Conservation (phyloP, 768 basidiomycete genomes). For the Tricholoma bakamatsutake region DNA sequence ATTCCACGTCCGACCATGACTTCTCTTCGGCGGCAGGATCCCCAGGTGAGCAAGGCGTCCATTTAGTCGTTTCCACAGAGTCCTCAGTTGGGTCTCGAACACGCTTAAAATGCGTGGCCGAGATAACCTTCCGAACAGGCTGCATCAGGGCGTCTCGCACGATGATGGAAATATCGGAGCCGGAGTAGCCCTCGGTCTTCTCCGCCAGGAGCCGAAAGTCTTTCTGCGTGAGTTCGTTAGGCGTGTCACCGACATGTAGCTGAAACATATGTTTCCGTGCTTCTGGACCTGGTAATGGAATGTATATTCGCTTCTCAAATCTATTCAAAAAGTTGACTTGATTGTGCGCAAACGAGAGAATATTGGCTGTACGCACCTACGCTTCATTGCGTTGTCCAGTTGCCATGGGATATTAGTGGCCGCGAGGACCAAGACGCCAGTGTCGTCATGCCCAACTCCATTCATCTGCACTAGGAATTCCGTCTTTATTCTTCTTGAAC, state of each 20-base stretch:
- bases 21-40: conserved; percentile 82
- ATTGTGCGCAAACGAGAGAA: neutral
- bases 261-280: conserved; percentile 95
- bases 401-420: conserved; percentile 99
- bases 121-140: conserved; percentile 92
- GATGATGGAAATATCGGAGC: conserved; percentile 90
- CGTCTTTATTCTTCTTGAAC: conserved; percentile 95
- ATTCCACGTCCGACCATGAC: conserved; percentile 82
- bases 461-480: conserved; percentile 99
- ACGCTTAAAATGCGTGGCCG: conserved; percentile 90
- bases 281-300: conserved; percentile 90
- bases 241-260: conserved; percentile 90
- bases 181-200: conserved; percentile 89
- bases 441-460: conserved; percentile 96
- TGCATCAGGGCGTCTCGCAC: conserved; percentile 99
- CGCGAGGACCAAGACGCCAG: conserved; percentile 91
- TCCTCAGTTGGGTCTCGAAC: conserved; percentile 28
- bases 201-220: conserved; percentile 82
- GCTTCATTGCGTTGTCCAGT: conserved; percentile 94
- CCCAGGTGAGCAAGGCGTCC: conserved; percentile 96
- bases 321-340: conserved; percentile 28
- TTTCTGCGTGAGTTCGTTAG: conserved; percentile 70
- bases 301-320: conserved; percentile 98
- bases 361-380: conserved; percentile 48
- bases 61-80: conserved; percentile 39